These are phyloP conservation scores for Paratinospora sagittata DNA, from an alignment of 164 flowering plant genomes.

Conservation along the genomic window DNA sequence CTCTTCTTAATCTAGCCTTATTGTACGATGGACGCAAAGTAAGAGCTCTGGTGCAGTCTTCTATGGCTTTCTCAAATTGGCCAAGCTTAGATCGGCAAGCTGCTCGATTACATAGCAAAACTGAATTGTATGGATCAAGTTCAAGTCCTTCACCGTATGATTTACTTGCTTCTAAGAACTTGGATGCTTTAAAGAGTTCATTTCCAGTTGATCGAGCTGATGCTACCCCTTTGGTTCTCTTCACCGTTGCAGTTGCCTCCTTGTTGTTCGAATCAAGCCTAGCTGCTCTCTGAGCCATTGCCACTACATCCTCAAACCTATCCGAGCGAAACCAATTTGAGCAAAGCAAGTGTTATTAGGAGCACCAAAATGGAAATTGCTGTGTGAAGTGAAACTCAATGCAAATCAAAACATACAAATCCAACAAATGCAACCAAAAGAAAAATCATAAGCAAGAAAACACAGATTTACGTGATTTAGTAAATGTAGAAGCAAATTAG, in stretches of 20 bases:
- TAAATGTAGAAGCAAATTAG: too few species aligned
- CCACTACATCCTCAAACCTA: slow-evolving; percentile 75
- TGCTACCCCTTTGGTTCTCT: slow-evolving; percentile 41
- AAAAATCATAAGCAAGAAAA: too few species aligned
- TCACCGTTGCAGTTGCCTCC: slow-evolving; percentile 31
- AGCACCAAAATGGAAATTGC: too few species aligned
- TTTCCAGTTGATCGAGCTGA: slow-evolving; percentile 62
- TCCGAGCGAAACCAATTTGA: background rate
- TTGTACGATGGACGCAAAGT: slow-evolving; percentile 52
- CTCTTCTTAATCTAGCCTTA: slow-evolving; percentile 77
- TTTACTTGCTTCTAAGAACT: slow-evolving; percentile 51
- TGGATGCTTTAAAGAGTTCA: slow-evolving; percentile 56
- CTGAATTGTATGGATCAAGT: slow-evolving; percentile 62
- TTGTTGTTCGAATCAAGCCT: slow-evolving; percentile 48
- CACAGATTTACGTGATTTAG: too few species aligned
- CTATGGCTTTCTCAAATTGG: slow-evolving; percentile 69
- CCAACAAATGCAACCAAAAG: too few species aligned
- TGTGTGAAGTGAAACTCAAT: too few species aligned
- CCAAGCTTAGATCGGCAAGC: slow-evolving; percentile 72
- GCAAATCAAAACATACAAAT: too few species aligned
- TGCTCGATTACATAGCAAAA: slow-evolving; percentile 76
- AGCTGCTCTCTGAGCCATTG: slow-evolving; percentile 47
- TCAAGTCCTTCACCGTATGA: slow-evolving; percentile 68
- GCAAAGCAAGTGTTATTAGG: background rate
- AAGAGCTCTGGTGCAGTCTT: slow-evolving; percentile 74